Evolutionary conservation across 441 rosid genomes (phyloP).

Genomic region (Mallotus japonicus): DNA sequence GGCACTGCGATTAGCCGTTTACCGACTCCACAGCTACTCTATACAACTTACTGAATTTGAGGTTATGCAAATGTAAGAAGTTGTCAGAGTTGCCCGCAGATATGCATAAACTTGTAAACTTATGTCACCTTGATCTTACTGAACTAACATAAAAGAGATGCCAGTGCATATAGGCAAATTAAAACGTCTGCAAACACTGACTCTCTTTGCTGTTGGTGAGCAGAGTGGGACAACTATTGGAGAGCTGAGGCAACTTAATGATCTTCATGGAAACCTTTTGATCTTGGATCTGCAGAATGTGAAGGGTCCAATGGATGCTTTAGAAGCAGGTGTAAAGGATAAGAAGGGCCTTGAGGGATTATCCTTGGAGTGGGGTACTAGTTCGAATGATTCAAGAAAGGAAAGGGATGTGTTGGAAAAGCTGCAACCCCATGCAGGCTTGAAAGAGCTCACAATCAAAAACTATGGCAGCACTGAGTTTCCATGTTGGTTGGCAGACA

Average conservation of each 20-base stretch:
- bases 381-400: slow-evolving; percentile 2
- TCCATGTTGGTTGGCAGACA: slow-evolving; percentile 32
- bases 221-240: slow-evolving; percentile 24
- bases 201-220: slow-evolving; percentile 30
- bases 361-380: slow-evolving; percentile 28
- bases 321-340: slow-evolving; percentile 32
- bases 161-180: slow-evolving; percentile 32
- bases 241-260: slow-evolving; percentile 29
- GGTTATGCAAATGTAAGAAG: slow-evolving; percentile 20
- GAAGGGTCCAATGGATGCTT: slow-evolving; percentile 22
- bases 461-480: slow-evolving; percentile 33
- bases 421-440: neutral
- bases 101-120: slow-evolving; percentile 25
- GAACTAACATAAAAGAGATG: slow-evolving; percentile 33
- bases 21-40: slow-evolving; percentile 26
- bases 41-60: slow-evolving; percentile 26
- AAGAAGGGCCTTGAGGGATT: slow-evolving; percentile 29
- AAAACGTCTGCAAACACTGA: slow-evolving; percentile 27
- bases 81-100: slow-evolving; percentile 28
- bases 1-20: slow-evolving; percentile 24
- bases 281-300: slow-evolving; percentile 36
- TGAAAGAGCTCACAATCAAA: slow-evolving; percentile 5
- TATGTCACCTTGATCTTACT: slow-evolving; percentile 33
- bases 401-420: slow-evolving; percentile 19
- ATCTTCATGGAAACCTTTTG: slow-evolving; percentile 25